Conservation (phyloP, 768 basidiomycete species). For the Agrocybe pediades region DNA sequence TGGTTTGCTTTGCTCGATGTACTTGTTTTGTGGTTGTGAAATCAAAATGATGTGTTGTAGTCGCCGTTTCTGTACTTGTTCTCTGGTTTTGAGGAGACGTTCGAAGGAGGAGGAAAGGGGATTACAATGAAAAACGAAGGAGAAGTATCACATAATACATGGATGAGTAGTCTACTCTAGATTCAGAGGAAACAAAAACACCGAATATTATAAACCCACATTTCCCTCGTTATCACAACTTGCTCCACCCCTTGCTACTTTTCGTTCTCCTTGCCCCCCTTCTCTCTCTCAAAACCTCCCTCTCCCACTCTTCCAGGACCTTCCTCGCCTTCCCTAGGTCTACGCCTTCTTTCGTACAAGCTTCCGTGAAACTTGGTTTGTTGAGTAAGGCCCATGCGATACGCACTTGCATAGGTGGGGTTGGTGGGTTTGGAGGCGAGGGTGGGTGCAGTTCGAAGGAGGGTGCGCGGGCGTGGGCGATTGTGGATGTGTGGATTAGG, state of each 20-base stretch:
- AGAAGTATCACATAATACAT: too few relatives aligned
- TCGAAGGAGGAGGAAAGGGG: too few relatives aligned
- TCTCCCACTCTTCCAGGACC: neutral
- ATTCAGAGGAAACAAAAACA: too few relatives aligned
- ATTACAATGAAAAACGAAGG: too few relatives aligned
- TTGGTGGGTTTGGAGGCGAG: constrained; percentile 33
- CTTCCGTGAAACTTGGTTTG: constrained; percentile 35
- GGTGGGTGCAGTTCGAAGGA: constrained; percentile 48
- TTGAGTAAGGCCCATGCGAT: constrained; percentile 46
- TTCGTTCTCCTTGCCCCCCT: too few relatives aligned
- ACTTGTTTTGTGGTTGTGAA: too few relatives aligned
- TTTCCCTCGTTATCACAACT: neutral
- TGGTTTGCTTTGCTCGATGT: neutral
- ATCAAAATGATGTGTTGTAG: too few relatives aligned
- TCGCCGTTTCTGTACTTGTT: too few relatives aligned
- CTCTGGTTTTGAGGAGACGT: too few relatives aligned
- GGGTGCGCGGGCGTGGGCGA: constrained; percentile 45
- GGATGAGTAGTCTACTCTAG: too few relatives aligned
- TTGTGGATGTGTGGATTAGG: constrained; percentile 43
- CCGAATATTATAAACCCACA: too few relatives aligned
- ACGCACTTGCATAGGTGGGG: constrained; percentile 35
- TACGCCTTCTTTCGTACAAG: constrained; percentile 40
- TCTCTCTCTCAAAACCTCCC: neutral
- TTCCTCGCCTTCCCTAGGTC: constrained; percentile 23
- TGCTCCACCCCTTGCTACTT: too few relatives aligned